Evolutionary conservation across 2,329 filamentous ascomycete species (phyloP).

Genomic region (Phaeophleospora eucalypticola): DNA sequence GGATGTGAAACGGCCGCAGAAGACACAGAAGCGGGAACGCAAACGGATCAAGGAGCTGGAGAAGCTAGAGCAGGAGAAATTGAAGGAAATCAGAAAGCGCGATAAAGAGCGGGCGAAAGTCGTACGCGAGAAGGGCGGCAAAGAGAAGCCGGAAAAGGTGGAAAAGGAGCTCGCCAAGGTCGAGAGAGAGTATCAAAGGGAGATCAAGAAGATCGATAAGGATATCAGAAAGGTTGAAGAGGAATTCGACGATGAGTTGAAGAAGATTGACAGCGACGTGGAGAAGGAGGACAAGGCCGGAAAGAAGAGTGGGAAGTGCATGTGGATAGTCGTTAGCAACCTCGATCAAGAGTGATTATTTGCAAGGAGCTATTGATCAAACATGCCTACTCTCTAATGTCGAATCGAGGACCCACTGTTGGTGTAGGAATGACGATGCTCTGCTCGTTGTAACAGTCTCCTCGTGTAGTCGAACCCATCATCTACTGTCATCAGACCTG

Average conservation of each 20-base stretch:
- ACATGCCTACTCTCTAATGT: no score
- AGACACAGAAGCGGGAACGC: neutral
- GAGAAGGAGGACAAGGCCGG: neutral
- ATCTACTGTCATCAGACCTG: no score
- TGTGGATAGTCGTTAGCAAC: neutral
- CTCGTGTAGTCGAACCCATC: no score
- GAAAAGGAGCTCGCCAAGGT: neutral
- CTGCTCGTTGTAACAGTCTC: no score
- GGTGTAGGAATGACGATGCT: no score
- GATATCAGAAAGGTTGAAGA: neutral
- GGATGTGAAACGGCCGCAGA: neutral
- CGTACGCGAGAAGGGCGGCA: neutral
- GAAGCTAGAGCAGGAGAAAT: slow-evolving; percentile 4
- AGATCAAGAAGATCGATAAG: neutral
- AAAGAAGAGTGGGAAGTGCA: neutral
- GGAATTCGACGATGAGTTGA: neutral
- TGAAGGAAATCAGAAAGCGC: neutral
- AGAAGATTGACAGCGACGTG: neutral
- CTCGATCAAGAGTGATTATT: neutral
- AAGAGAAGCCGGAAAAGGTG: neutral
- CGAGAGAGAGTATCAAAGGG: neutral
- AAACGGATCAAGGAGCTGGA: slow-evolving; percentile 1
- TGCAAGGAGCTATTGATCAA: neutral
- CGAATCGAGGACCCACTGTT: no score
- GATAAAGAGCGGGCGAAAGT: neutral